A percentile compares a stretch with the other conserved stretches of the same genome.
Evolutionary conservation across 179 eudicot genomes (phyloP).

Genomic region (Silene noctiflora): DNA sequence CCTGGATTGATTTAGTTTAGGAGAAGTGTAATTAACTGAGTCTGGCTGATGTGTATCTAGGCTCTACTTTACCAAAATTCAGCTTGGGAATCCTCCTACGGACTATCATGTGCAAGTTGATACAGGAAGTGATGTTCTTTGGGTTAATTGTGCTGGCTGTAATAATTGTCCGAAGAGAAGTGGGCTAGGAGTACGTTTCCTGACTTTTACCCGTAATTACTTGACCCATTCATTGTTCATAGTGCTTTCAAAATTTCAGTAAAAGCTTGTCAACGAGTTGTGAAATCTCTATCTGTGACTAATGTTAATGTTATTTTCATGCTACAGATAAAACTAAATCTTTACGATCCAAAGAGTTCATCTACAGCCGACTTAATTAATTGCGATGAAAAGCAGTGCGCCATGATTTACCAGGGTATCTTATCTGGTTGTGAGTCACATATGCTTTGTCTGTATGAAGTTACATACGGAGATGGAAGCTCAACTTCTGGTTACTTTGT

Average conservation of each 20-base stretch:
- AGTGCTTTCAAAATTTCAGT: neutral
- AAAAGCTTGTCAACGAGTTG: neutral
- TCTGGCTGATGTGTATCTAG: constrained; percentile 36
- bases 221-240: constrained; percentile 18
- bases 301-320: constrained; percentile 11
- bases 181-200: constrained; percentile 59
- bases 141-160: constrained; percentile 90
- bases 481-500: constrained; percentile 71
- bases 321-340: constrained; percentile 55
- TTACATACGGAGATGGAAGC: constrained; percentile 88
- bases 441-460: constrained; percentile 51
- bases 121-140: constrained; percentile 91
- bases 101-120: constrained; percentile 83
- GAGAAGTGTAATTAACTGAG: neutral
- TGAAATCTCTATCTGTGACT: constrained; percentile 6
- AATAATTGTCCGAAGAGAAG: constrained; percentile 69
- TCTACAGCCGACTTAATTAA: constrained; percentile 41
- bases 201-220: constrained; percentile 28
- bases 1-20: neutral
- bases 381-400: constrained; percentile 65
- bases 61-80: constrained; percentile 73
- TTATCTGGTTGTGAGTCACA: constrained; percentile 51
- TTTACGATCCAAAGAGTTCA: constrained; percentile 64
- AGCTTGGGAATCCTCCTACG: constrained; percentile 69
- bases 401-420: constrained; percentile 44